Base-by-base conservation (phyloP, 441 rosid genomes). In the Erodium trifolium region DNA sequence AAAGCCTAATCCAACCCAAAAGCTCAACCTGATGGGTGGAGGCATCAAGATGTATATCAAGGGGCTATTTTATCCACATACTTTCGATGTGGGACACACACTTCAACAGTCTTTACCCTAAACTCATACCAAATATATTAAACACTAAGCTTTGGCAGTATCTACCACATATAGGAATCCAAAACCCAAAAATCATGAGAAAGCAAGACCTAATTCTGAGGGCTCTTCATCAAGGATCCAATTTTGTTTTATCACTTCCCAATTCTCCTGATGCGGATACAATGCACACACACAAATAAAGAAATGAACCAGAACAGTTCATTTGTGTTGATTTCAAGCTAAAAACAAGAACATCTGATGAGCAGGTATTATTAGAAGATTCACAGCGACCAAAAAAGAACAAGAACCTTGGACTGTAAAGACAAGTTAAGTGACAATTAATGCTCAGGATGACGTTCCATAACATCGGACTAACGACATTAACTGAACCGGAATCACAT, bases 131-230 rank as follows among this genome's bases (percentile, higher is more conserved):
- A 60, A 11, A 19, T 60, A n/a, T 60, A 53, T 60, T 3, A 60
- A 12, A 60, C 35, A 60, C 27, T 23, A 23, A 23, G 27, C 27
- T 23, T 23, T 23, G 27, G 27, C 2, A 23, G 27, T 23, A 23
- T 23, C n/a, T n/a, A n/a, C n/a, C n/a, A n/a, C n/a, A n/a, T n/a
- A n/a, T 19, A n/a, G 12, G 63, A 19, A 59, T 2, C 19, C 13
- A 8, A 60, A 60, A 23, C 64, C 64, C 64, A 19, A 60, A 53
- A 53, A 53, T 53, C 59, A 14, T 53, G 59, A 53, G 8, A 53
- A 14, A 47, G 55, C 59, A 53, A n/a, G 18, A 53, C 59, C 7
- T 9, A 53, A 14, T 53, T 16, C 4, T 12, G 55, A 47, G 59
- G 17, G 17, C 19, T 53, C 5, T 53, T 4, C 19, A 53, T 53